phyloP scores from a whole-genome alignment of 2,329 filamentous ascomycete genomes.

The Colletotrichum sublineola region DNA sequence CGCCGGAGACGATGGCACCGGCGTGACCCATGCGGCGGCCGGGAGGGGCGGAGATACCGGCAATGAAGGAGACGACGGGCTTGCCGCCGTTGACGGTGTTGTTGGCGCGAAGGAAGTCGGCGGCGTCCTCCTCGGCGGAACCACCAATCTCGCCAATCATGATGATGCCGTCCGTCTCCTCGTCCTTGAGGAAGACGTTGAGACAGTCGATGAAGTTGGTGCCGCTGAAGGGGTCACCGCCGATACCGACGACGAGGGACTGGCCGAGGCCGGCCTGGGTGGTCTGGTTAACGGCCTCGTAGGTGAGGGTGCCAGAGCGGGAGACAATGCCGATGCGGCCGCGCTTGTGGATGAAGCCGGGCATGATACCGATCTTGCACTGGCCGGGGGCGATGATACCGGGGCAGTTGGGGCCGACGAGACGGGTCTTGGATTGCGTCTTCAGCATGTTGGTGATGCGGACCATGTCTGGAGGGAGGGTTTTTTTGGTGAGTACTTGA shows the following conservation, averaged over 20 bases:
- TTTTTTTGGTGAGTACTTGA: conserved; percentile 21
- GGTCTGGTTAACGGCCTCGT: conserved; percentile 99
- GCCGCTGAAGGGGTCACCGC: conserved; percentile 97
- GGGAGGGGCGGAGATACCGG: conserved; percentile 96
- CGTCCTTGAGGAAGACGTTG: conserved; percentile 94
- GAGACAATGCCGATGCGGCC: conserved; percentile 99
- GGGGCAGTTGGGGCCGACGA: conserved; percentile 98
- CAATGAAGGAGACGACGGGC: conserved; percentile 98
- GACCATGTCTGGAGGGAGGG: conserved; percentile 82
- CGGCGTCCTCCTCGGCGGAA: conserved; percentile 96
- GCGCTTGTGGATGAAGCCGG: conserved; percentile 99
- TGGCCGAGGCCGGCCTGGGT: conserved; percentile 97
- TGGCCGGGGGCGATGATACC: conserved; percentile 95
- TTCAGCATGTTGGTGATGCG: conserved; percentile 98
- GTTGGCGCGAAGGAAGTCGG: conserved; percentile 92
- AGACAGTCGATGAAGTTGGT: conserved; percentile 99
- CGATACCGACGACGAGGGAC: conserved; percentile 97
- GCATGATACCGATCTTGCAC: conserved; percentile 99
- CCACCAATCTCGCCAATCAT: conserved; percentile 99
- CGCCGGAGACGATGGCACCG: conserved; percentile 96
- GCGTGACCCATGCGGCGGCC: conserved; percentile 99
- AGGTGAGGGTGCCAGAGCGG: conserved; percentile 96
- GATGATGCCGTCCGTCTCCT: conserved; percentile 98
- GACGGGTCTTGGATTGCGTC: conserved; percentile 95
- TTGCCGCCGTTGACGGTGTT: conserved; percentile 89